Base-by-base conservation (phyloP, 2,329 filamentous ascomycete genomes). In the Exserohilum rostratum region DNA sequence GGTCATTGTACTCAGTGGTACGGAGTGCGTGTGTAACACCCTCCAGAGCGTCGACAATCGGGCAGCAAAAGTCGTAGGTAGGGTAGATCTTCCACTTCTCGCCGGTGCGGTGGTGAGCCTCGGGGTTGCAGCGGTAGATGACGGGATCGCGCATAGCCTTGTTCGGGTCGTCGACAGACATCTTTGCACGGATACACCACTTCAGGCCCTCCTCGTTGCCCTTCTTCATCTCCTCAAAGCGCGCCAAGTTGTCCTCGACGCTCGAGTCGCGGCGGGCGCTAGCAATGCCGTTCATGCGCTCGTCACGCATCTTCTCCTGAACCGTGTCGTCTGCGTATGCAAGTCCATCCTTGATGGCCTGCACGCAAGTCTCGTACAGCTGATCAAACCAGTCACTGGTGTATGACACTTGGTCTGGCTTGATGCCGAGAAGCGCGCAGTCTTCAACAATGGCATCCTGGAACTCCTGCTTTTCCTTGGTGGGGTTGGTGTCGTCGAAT, bases 401-500 rank as follows among this genome's bases (percentile, higher is more conserved):
- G 80, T 93, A 96, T 15, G 90, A 91, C 55, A 93, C 83, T 62
- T 85, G 84, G 76, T 97, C 93, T 18, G 93, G 90, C 78, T 90
- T 90, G 76, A 99, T 90, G 27, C 93, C 93, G 83, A 99, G 91
- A 48, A 98, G 83, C 45, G 87, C 87, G 46, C 97, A 84, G 76
- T 99, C 95, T 79, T 96, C 89, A 34, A 96, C 82, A 59, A 99
- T 99, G 5, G 92, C 85, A 77, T 98, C 92, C 74, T 98, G 89
- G 75, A 89, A 99, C 79, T 98, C 95, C 74, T 93, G 87, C 81
- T 96, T 97, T 82, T 99, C 95, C 76, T 98, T 98, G 56, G 90
- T 88, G 6, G 95, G 95, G 78, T 99, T 99, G 52, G 95, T 99
- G 72, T 99, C 95, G 73, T 99, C 95, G 71, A 99, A 95, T 56